These are phyloP conservation scores for Chloromonas sp. DNA, from an alignment of 163 green algal species.

Conservation along the genomic window DNA sequence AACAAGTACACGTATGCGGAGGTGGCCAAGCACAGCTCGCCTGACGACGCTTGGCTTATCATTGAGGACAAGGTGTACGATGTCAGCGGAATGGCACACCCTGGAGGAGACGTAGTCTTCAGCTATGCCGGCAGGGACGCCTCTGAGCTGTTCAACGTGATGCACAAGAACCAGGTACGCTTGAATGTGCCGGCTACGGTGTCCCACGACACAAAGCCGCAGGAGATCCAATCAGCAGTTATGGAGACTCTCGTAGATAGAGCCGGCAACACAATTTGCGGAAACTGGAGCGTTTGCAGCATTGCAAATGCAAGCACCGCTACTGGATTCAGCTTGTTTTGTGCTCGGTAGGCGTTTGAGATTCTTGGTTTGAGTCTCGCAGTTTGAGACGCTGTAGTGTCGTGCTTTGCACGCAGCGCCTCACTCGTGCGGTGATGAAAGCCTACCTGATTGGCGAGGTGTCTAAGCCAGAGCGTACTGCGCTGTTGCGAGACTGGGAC, in stretches of 20 bases:
- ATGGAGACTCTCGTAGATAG: no score
- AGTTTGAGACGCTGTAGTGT: neutral
- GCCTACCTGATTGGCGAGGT: conserved; percentile 47
- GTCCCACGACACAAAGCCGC: no score
- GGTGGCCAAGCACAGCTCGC: conserved; percentile 21
- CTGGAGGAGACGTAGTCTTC: conserved; percentile 48
- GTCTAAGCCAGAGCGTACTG: conserved; percentile 11
- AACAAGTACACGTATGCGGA: conserved; percentile 10
- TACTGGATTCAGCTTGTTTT: no score
- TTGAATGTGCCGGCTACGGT: no score
- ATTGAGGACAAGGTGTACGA: conserved; percentile 53
- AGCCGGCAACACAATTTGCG: no score
- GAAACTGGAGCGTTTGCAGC: no score
- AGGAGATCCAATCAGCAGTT: no score
- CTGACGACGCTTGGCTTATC: conserved; percentile 38
- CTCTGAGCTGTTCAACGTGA: conserved; percentile 60
- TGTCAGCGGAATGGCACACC: conserved; percentile 34
- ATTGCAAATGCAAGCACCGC: no score
- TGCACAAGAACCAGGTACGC: conserved; percentile 42
- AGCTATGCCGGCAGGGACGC: conserved; percentile 57
- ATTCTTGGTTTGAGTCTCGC: neutral
- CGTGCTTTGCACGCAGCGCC: conserved; percentile 8
- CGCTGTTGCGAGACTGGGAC: conserved; percentile 54
- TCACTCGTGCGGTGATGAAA: conserved; percentile 37
- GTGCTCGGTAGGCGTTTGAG: neutral